These are phyloP conservation scores for Cystobasidium tubakii DNA, from an alignment of 768 basidiomycete genomes.

Conservation along the genomic window DNA sequence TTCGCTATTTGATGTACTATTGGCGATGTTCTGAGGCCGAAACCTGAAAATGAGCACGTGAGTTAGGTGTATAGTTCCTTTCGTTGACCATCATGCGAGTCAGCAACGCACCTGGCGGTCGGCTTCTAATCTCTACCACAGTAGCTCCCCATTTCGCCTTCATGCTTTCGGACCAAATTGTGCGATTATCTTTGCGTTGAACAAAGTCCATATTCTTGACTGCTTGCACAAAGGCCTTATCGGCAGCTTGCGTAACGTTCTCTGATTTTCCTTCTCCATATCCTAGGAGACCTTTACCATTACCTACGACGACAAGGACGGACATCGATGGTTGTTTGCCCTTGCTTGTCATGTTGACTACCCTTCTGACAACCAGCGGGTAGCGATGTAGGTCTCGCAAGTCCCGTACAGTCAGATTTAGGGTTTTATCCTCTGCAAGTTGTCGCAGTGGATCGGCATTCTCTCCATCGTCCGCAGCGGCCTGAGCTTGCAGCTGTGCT, in stretches of 20 bases:
- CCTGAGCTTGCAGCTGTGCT: slow-evolving; percentile 39
- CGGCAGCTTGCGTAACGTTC: slow-evolving; percentile 53
- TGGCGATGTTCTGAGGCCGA: slow-evolving; percentile 84
- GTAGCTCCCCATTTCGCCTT: slow-evolving; percentile 77
- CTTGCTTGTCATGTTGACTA: slow-evolving; percentile 87
- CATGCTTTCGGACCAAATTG: slow-evolving; percentile 82
- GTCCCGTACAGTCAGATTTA: slow-evolving; percentile 46
- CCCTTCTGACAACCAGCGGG: slow-evolving; percentile 53
- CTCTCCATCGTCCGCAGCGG: slow-evolving; percentile 21
- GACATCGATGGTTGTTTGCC: slow-evolving; percentile 70
- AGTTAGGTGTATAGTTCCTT: too few relatives aligned
- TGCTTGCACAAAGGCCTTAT: slow-evolving; percentile 63
- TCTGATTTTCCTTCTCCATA: slow-evolving; percentile 77
- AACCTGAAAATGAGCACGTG: slow-evolving; percentile 69
- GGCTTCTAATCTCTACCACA: slow-evolving; percentile 63
- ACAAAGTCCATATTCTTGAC: slow-evolving; percentile 85
- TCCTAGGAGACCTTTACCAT: slow-evolving; percentile 76
- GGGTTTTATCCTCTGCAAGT: slow-evolving; percentile 41
- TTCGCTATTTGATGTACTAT: slow-evolving; percentile 77
- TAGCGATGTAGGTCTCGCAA: slow-evolving; percentile 49
- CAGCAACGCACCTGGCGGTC: slow-evolving; percentile 51
- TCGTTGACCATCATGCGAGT: too few relatives aligned
- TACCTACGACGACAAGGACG: slow-evolving; percentile 66
- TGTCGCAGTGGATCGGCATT: slow-evolving; percentile 39
- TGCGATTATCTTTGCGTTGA: slow-evolving; percentile 85